Evolutionary conservation across 345 rosid species (phyloP), one percentile per base, ranked within the genome.

Genomic region (Populus simonii): DNA sequence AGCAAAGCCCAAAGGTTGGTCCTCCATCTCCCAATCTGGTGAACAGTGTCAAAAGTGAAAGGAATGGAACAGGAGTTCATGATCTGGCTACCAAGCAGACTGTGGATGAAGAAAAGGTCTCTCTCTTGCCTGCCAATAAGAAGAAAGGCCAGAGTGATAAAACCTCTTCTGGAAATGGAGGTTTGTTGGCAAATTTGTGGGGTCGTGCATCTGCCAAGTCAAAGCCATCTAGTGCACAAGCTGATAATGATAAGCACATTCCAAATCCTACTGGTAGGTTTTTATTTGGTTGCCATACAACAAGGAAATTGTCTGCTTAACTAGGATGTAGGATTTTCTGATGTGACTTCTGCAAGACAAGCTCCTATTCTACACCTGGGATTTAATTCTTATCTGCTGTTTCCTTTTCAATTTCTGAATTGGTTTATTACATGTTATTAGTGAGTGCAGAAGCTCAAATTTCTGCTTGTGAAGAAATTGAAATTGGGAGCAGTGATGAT

Each of bases 171-270:
- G 90, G 81, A 74, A 76, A 81, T 66, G 90, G 88, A 73, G 89
- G 90, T 79, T 89, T 89, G 43, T 82, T 93, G 66, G 85, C 89
- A 77, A 92, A 86, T 80, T 82, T 93, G 71, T 96, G 96, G 99
- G 89, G 86, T 33, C 90, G 85, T 82, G 97, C 95, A 67, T 82
- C 92, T 80, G 80, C 84, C 45, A 93, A 89, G 86, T 73, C 88
- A 49, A 92, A 90, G 83, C 80, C 81, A 49, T 41, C 74, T 74
- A 55, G 75, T 77, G 84, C 80, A 31, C 79, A 81, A 22, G 82
- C 75, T 67, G 83, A 77, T 66, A 76, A 79, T 57, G 79, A 73
- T 17, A 71, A 25, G 35, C 75, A 71, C 36, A 43, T 74, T 70
- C 71, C 85, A 69, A 83, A 75, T 80, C 71, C 74, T 66, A 66